phyloP scores from a whole-genome alignment of 75 land plant genomes.

The Sequoia sempervirens region DNA sequence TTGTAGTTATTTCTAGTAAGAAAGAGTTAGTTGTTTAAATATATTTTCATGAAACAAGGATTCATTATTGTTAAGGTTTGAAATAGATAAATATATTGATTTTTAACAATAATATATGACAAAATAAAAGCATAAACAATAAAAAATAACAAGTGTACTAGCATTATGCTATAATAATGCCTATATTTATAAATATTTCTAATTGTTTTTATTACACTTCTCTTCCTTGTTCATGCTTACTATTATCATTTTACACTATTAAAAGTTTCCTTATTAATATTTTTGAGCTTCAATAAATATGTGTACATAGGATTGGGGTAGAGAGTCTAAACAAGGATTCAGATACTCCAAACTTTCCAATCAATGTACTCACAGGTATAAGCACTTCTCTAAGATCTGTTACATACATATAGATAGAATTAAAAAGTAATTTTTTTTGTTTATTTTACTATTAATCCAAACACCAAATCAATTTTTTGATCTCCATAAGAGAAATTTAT shows the following conservation, averaged over 20 bases:
- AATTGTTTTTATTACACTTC: background rate
- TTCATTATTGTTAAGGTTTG: background rate
- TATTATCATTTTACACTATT: background rate
- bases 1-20: background rate
- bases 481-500: no score
- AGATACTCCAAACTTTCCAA: conserved; percentile 9
- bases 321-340: conserved; percentile 4
- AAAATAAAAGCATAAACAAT: no score
- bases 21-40: background rate
- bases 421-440: no score
- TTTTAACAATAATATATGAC: no score
- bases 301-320: conserved; percentile 12
- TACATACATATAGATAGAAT: no score
- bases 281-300: background rate
- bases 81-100: background rate
- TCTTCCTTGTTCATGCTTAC: background rate
- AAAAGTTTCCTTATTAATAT: background rate
- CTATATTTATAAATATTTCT: background rate
- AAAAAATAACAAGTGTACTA: background rate
- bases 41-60: background rate
- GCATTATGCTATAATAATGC: background rate
- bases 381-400: no score
- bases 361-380: conserved; percentile 19
- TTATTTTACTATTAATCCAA: no score
- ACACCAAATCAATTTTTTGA: no score